Conservation (phyloP, 2,329 filamentous ascomycete genomes). For the Cyphellophora europaea region DNA sequence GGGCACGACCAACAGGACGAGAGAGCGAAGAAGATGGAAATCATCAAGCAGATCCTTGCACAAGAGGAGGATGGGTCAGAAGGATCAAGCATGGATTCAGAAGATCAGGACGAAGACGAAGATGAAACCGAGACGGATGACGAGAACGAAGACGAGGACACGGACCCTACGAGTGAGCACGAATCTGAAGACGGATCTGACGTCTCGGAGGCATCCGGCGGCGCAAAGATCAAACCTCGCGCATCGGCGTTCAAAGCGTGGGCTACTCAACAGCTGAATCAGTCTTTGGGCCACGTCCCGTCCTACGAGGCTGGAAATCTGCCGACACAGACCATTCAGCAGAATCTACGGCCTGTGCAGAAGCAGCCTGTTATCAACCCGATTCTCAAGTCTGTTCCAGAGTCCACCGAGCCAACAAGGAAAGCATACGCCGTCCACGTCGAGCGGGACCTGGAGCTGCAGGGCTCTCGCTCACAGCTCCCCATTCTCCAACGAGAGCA, state of each 20-base stretch:
- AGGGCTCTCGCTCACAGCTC: conserved; percentile 66
- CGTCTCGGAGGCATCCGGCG: conserved; percentile 21
- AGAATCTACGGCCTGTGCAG: neutral
- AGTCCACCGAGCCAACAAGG: conserved; percentile 25
- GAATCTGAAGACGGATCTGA: conserved; percentile 22
- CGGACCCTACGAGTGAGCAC: conserved; percentile 15
- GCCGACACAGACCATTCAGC: conserved; percentile 5
- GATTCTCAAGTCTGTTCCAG: neutral
- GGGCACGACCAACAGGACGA: neutral
- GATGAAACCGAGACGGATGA: conserved; percentile 18
- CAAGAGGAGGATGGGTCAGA: too few species aligned
- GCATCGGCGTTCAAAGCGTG: conserved; percentile 81
- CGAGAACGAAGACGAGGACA: conserved; percentile 24
- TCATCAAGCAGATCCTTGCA: neutral
- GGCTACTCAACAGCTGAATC: conserved; percentile 79
- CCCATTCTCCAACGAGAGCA: conserved; percentile 94
- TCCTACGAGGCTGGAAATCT: conserved; percentile 32
- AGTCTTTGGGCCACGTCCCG: conserved; percentile 60
- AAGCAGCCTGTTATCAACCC: neutral
- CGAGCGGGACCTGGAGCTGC: conserved; percentile 60
- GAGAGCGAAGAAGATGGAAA: neutral
- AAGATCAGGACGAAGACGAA: conserved; percentile 20
- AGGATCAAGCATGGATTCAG: too few species aligned
- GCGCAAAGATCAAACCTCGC: conserved; percentile 33
- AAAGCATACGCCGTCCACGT: conserved; percentile 72